These are phyloP conservation scores for Tuber melanosporum DNA, from an alignment of 495 filamentous ascomycete genomes.

Conservation along the genomic window DNA sequence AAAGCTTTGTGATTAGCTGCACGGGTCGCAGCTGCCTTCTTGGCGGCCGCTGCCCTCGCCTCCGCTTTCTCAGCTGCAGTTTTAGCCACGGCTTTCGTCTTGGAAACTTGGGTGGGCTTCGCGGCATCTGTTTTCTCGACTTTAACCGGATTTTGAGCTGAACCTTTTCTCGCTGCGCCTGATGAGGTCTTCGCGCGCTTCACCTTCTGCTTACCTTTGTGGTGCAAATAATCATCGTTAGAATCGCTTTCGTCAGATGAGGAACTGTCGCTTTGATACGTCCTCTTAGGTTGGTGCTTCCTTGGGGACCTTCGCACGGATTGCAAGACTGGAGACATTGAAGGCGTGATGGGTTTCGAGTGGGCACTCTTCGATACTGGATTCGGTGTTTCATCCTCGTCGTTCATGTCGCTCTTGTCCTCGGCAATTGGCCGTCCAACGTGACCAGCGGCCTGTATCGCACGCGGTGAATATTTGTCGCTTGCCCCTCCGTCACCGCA, in stretches of 20 bases:
- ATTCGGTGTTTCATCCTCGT: neutral
- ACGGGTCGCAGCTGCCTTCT: neutral
- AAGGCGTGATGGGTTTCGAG: neutral
- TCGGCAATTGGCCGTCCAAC: neutral
- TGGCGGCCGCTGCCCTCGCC: neutral
- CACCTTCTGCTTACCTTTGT: no score
- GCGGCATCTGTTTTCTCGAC: neutral
- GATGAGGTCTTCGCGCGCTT: neutral
- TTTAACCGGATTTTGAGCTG: rapidly evolving
- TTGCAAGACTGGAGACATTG: neutral
- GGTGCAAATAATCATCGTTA: neutral
- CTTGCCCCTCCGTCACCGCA: no score
- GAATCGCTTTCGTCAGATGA: neutral
- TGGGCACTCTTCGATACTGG: neutral
- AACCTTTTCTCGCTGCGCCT: no score
- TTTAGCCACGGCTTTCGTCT: neutral
- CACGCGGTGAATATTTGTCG: no score
- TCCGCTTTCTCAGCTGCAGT: neutral
- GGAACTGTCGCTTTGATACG: neutral
- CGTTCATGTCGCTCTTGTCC: neutral
- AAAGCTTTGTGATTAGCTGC: neutral
- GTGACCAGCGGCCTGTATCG: no score
- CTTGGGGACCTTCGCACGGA: neutral
- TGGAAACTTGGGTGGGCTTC: neutral
- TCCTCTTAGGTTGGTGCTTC: neutral